Conservation (phyloP, 495 filamentous ascomycete species). For the Aspergillus coremiiformis region DNA sequence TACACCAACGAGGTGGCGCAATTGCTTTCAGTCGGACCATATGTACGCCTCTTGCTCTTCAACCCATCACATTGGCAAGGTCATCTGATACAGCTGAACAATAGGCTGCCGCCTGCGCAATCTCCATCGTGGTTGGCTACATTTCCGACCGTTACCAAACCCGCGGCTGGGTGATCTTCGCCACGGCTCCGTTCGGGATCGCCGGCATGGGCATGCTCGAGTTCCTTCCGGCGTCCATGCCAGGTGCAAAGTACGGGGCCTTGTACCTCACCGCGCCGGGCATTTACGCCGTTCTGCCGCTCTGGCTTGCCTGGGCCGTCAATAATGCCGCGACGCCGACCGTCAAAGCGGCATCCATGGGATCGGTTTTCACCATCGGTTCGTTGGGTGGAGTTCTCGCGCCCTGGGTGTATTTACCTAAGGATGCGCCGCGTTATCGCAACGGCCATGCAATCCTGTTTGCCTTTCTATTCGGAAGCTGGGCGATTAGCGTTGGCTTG, state of each 20-base stretch:
- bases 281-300: constrained; percentile 1
- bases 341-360: neutral
- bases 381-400: constrained; percentile 4
- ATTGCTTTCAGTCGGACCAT: constrained; percentile 5
- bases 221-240: neutral
- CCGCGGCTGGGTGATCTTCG: constrained; percentile 2
- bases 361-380: neutral
- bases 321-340: constrained; percentile 9
- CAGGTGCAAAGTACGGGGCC: constrained; percentile 6
- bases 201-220: constrained; percentile 3
- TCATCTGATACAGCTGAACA: neutral
- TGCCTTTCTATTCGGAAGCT: neutral
- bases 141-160: constrained; percentile 5
- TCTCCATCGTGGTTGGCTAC: constrained; percentile 6
- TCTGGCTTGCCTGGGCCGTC: constrained; percentile 4
- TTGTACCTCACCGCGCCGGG: constrained; percentile 6
- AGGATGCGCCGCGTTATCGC: constrained; percentile 5
- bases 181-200: neutral
- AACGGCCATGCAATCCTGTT: constrained; percentile 5
- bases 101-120: constrained; percentile 1
- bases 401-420: constrained; percentile 6
- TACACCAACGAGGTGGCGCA: constrained; percentile 9
- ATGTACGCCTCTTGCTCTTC: neutral
- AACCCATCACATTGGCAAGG: neutral
- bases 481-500: neutral